These are phyloP conservation scores for Cystobasidium ongulense DNA, from an alignment of 768 basidiomycete species.

Conservation along the genomic window DNA sequence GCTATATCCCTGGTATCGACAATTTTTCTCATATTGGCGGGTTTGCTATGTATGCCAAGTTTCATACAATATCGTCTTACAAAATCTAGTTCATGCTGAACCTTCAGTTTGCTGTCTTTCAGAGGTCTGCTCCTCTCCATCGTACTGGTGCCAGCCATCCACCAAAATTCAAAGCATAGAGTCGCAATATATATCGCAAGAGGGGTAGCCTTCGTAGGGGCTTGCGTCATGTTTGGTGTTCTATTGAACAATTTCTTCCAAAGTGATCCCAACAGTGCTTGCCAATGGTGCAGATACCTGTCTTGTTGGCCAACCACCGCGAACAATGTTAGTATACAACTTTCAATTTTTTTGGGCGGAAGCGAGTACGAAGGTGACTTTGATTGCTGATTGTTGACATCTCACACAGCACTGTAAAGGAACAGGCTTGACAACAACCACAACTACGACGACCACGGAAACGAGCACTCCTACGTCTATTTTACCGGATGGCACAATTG, in stretches of 20 bases:
- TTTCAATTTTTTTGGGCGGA: neutral
- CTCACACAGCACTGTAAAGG: slow-evolving; percentile 16
- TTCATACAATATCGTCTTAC: neutral
- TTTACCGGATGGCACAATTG: slow-evolving; percentile 18
- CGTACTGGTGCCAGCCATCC: slow-evolving; percentile 82
- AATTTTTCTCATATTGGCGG: slow-evolving; percentile 91
- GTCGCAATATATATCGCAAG: slow-evolving; percentile 66
- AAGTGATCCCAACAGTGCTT: slow-evolving; percentile 72
- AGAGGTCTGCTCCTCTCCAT: slow-evolving; percentile 63
- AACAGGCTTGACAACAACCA: slow-evolving; percentile 26
- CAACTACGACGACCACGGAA: neutral
- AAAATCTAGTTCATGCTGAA: neutral
- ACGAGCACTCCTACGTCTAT: too few relatives aligned
- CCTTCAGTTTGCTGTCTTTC: slow-evolving; percentile 53
- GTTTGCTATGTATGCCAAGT: slow-evolving; percentile 49
- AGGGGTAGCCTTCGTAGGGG: slow-evolving; percentile 62
- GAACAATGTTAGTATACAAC: slow-evolving; percentile 42
- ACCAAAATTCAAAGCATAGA: slow-evolving; percentile 60
- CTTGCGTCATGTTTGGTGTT: slow-evolving; percentile 70
- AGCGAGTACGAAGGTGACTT: neutral
- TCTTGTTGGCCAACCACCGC: slow-evolving; percentile 72
- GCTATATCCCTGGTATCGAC: slow-evolving; percentile 59
- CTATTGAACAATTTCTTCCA: slow-evolving; percentile 84
- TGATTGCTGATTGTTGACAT: neutral
- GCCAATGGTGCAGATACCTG: slow-evolving; percentile 49